Conservation (phyloP, 805 yeast species). For the Saturnispora sekii region DNA sequence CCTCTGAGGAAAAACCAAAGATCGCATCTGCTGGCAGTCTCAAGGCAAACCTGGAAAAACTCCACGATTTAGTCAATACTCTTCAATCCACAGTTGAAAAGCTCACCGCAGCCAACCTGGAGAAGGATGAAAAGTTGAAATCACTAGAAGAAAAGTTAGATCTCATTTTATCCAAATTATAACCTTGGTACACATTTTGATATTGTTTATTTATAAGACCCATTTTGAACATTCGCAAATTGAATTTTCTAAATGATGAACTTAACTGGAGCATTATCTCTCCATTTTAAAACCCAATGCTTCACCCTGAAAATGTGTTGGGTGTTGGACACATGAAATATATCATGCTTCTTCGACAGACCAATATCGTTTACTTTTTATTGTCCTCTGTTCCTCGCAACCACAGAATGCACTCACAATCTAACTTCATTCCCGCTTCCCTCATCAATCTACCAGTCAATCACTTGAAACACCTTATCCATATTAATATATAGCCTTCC, state of each 20-base stretch:
- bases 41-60: conserved; percentile 61
- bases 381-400: no score
- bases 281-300: no score
- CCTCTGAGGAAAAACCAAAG: conserved; percentile 16
- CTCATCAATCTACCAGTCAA: no score
- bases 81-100: conserved; percentile 47
- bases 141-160: conserved; percentile 55
- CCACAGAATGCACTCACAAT: no score
- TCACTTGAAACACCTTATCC: neutral
- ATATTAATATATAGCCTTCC: conserved; percentile 4
- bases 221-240: no score
- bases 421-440: no score
- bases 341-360: no score
- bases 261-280: no score
- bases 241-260: no score
- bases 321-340: no score
- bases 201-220: neutral
- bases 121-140: conserved; percentile 53
- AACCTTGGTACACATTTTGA: neutral
- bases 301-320: no score
- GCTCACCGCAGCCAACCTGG: conserved; percentile 44
- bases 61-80: conserved; percentile 46
- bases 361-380: no score
- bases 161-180: conserved; percentile 34
- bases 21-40: conserved; percentile 48